These are phyloP conservation scores for Hyphodiscus hymeniophilus DNA, from an alignment of 495 filamentous ascomycete species.

Conservation along the genomic window DNA sequence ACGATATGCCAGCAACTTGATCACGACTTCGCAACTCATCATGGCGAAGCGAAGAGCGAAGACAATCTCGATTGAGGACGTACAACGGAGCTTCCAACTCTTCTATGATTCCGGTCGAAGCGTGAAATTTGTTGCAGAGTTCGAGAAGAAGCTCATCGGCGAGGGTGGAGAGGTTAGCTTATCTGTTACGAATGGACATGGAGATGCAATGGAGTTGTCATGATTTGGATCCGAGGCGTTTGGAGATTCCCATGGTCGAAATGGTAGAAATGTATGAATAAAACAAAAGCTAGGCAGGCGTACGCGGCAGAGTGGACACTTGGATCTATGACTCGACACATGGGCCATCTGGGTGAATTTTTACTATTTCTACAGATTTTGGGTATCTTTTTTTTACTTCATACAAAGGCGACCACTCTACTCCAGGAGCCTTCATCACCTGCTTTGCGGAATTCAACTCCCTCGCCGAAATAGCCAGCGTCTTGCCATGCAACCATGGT, in stretches of 20 bases:
- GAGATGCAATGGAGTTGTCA: conserved; percentile 80
- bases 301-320: too few species aligned
- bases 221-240: conserved; percentile 28
- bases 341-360: too few species aligned
- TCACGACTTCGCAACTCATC: conserved; percentile 84
- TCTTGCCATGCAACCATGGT: conserved; percentile 86
- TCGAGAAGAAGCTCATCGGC: conserved; percentile 88
- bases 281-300: too few species aligned
- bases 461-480: conserved; percentile 90
- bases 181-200: conserved; percentile 50
- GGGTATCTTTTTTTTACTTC: conserved; percentile 8
- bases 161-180: conserved; percentile 75
- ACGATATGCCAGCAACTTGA: conserved; percentile 89
- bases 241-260: not conserved
- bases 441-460: conserved; percentile 72
- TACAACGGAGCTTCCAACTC: conserved; percentile 83
- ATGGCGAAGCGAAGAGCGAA: conserved; percentile 66
- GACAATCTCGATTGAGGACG: conserved; percentile 78
- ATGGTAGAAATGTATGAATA: too few species aligned
- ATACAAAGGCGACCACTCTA: conserved; percentile 52
- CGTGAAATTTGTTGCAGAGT: conserved; percentile 81
- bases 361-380: not conserved
- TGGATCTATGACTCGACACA: too few species aligned
- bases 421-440: conserved; percentile 56
- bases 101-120: conserved; percentile 87